Evolutionary conservation across 1,284 basidiomycete genomes (phyloP), one percentile per base, ranked within the genome.

Genomic region (Ceratobasidium sp.): DNA sequence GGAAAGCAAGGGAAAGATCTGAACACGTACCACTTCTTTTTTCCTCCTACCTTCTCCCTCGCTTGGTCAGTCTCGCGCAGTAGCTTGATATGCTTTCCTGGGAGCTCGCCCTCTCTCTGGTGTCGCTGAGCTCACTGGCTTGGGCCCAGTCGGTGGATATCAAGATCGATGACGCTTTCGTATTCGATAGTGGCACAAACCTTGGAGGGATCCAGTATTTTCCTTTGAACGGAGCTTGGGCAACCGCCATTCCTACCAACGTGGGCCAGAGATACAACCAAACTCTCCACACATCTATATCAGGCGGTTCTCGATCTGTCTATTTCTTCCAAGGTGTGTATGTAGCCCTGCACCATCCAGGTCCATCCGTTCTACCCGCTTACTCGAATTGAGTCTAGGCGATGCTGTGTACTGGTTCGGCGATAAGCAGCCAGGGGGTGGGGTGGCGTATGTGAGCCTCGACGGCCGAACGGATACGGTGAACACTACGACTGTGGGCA

Each of bases 401-500:
- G 46, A 51, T 51, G 13, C n/a, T 4, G 28, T 67, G 26, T 67
- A 67, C 44, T 67, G 28, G 23, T 67, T 51, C 44, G 66, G 44
- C 7, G 66, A 67, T 20, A 49, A 33, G 28, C 23, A 28, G 4
- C 49, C 49, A 6, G 26, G 9, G 9, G n/a, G 28, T 23, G 66
- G 66, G 13, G 6, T n/a, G n/a, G 66, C 46, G 3, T 28, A 53
- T 20, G 46, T 67, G 9, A 53, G 26, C 28, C 1, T 67, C 15
- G 66, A 67, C 46, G 66, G 44, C 4, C 40, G n/a, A 23, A 42
- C 0, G 44, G 66, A 51, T 13, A 53, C 23, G 28, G 66, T 51
- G 10, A 67, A 67, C 44, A 28, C 66, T 20, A 23, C 66, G 12
- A 6, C 66, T 9, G 12, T 10, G 18, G 15, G 15, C 12, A n/a